Evolutionary conservation across 2,329 filamentous ascomycete species (phyloP), one percentile per base, ranked within the genome.

Genomic region (Hirsutella thompsonii): DNA sequence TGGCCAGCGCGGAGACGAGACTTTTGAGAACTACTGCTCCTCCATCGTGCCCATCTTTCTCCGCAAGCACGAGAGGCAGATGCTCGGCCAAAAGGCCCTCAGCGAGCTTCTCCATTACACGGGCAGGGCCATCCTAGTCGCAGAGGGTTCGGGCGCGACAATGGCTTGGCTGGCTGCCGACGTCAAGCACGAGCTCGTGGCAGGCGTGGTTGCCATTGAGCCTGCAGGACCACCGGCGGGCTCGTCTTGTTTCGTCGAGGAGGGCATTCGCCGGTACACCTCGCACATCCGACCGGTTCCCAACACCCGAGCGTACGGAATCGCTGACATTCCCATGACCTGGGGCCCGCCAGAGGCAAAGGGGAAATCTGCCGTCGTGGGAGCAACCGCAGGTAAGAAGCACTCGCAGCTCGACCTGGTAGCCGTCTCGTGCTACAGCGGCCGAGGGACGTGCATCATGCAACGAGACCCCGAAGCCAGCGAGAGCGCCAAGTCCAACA

Each of bases 201-300:
- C 62, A 18, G 66, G 57, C 1, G 62, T 76, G 18, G 53, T 79
- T 2, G 60, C 65, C 1, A 45, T 79, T 11, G 74, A 78, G 48
- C 73, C 73, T 0, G 52, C 58, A 4, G 73, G 73, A 0, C 72
- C 73, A 1, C 72, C 71, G 0, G 74, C 69, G 47, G 59, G 56
- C 10, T 49, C 40, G 1, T 45, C 48, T 2, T 39, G 40, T 10
- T 29, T 41, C 0, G 8, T 13, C 18, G 19, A 45, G 38, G 20
- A 30, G 13, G 9, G 40, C 6, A 2, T 20, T 20, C 47, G 49
- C 4, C 23, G 30, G 3, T 57, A 51, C 40, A 50, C 40, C 2
- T 41, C 49, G 2, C 50, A 45, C 21, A 47, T 59, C 8, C 38
- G 42, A 4, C 38, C 54, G 16, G 54, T 62, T 21, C 45, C 54